phyloP scores from a whole-genome alignment of 257 asterid species.

The Nicotiana sylvestris region DNA sequence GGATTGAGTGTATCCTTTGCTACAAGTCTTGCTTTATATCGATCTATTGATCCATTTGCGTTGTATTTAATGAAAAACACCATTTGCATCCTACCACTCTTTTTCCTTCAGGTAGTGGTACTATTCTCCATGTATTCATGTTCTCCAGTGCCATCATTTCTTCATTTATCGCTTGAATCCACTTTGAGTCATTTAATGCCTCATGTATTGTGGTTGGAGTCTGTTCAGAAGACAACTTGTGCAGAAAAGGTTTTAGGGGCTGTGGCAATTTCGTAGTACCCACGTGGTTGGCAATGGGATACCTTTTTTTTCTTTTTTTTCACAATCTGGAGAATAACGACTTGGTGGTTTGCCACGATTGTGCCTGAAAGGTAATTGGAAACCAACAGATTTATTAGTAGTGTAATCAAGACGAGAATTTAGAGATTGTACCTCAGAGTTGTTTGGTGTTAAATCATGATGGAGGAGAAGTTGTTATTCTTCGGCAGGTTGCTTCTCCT shows the following conservation, averaged over 20 bases:
- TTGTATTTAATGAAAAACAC: background rate
- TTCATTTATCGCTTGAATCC: background rate
- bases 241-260: background rate
- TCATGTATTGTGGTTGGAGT: background rate
- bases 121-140: background rate
- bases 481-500: no score
- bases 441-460: background rate
- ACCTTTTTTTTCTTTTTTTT: background rate
- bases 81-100: background rate
- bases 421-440: background rate
- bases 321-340: background rate
- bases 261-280: background rate
- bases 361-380: background rate
- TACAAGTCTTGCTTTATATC: background rate
- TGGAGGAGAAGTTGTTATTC: no score
- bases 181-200: background rate
- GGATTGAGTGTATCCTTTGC: background rate
- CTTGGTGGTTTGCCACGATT: constrained; percentile 3
- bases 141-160: background rate
- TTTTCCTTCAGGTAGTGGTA: background rate
- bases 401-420: no score
- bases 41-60: background rate
- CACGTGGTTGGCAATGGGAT: background rate
- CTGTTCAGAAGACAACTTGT: background rate
- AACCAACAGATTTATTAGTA: no score